Evolutionary conservation across 2,329 filamentous ascomycete species (phyloP), one percentile per base, ranked within the genome.

Genomic region (Alternaria sp.): DNA sequence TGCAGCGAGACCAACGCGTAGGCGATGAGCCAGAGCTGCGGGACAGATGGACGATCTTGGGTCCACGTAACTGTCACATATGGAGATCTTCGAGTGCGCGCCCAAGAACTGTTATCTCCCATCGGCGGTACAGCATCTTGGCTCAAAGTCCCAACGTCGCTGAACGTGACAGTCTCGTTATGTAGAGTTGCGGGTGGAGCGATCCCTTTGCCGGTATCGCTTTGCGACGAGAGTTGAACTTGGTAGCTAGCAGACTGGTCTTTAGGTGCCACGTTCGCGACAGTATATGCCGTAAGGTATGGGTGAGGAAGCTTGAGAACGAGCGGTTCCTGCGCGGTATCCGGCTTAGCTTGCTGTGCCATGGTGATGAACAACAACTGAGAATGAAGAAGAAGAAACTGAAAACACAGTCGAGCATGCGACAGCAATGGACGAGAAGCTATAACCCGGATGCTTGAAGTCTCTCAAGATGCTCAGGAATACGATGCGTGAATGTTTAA

Each of bases 11-110:
- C 80, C 59, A 85, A 77, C 5, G 81, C 80, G 63, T 85, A 83
- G 19, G 83, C 67, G 23, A 84, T 73, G 50, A 83, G 81, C 83
- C 83, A 85, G 15, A 84, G 72, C 65, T 85, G 83, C 3, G 77
- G 81, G 28, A 83, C 70, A 30, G 81, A 77, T 49, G 83, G 83
- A n/a, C 75, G 58, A 23, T 73, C 70, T 9, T 70, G 74, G 36
- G 70, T 69, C 83, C 83, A 85, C 56, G 79, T 77, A 58, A 85
- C 77, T 7, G 72, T 77, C 4, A 81, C 77, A 44, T 78, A 75
- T 7, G 83, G 82, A 26, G 81, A 80, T 69, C 83, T 79, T 66
- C 81, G 78, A 54, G 82, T 79, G 65, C 83, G 77, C 32, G 82
- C 83, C 83, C 83, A 80, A 36, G 77, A 75, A 49, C 74, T 79